Evolutionary conservation across 805 yeast species (phyloP), one percentile per base, ranked within the genome.

Genomic region (Kodamaea nitidulidarum): DNA sequence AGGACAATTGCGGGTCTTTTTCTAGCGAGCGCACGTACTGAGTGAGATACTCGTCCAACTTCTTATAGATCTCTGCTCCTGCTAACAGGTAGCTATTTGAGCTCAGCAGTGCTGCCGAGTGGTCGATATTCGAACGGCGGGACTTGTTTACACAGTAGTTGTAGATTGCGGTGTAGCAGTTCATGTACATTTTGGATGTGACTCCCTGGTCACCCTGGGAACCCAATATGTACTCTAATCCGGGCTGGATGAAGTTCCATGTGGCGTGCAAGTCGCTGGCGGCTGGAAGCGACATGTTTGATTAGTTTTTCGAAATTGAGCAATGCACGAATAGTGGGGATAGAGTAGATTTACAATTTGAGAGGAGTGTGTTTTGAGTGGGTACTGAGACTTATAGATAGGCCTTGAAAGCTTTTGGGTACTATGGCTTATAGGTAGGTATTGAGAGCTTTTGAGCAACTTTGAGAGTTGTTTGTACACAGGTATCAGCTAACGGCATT

Each of bases 151-250:
- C 90, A 67, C 98, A 90, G 58, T 86, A 90, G 63, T 90, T 88
- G 67, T 88, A 91, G 46, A 91, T 83, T 4, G 95, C 91, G 1
- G 96, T 87, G 63, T 90, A 90, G 42, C 91, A 84, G 49, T 83
- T 83, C 84, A 88, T 86, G 62, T 87, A 88, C 81, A 84, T 77
- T 46, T 58, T 77, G 32, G 80, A 68, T 20, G 82, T 80, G 33
- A 84, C 74, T 3, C 84, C 81, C 41, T 78, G 77, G 44, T 78
- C 75, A 30, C 80, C 86, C 41, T 75, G 80, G 10, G 78, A 71
- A 4, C 91, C 93, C 41, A 85, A 64, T 36, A 85, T 83, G 50
- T 76, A 75, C 49, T 76, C 75, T 26, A 85, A 62, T 2, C 88
- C 86, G 2, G 95, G 91, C 51, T 84, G 87, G 36, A 85, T 83